phyloP scores from a whole-genome alignment of 495 filamentous ascomycete genomes.

The Penicillium manginii region DNA sequence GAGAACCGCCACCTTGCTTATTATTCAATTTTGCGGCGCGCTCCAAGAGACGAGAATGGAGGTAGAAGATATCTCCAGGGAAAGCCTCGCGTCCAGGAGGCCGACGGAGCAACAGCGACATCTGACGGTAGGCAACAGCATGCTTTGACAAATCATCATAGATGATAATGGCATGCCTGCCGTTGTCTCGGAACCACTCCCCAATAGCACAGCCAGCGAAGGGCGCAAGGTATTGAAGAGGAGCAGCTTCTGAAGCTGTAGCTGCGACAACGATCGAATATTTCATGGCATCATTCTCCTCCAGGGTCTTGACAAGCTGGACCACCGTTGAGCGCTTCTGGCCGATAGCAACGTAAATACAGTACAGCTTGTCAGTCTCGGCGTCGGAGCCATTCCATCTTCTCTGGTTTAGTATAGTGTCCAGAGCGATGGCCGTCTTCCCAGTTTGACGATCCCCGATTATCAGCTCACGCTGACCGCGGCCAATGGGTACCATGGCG shows the following conservation, averaged over 20 bases:
- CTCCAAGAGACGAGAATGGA: conserved; percentile 98
- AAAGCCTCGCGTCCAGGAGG: conserved; percentile 99
- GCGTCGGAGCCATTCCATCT: conserved; percentile 89
- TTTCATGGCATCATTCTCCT: conserved; percentile 99
- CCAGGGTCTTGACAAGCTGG: conserved; percentile 98
- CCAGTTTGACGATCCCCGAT: conserved; percentile 99
- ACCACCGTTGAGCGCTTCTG: conserved; percentile 99
- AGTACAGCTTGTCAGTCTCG: conserved; percentile 98
- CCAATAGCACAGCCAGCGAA: conserved; percentile 84
- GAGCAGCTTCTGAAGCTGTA: conserved; percentile 95
- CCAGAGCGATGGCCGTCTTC: conserved; percentile 98
- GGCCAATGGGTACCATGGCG: conserved; percentile 99
- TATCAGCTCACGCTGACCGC: conserved; percentile 99
- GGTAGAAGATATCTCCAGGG: conserved; percentile 99
- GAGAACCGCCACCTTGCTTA: conserved; percentile 89
- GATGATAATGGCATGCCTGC: conserved; percentile 90
- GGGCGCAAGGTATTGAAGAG: conserved; percentile 92
- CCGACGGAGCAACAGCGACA: conserved; percentile 98
- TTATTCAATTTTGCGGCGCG: conserved; percentile 99
- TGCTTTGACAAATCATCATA: conserved; percentile 99
- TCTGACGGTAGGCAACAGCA: conserved; percentile 99
- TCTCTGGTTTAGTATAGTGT: conserved; percentile 98
- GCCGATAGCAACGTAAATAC: conserved; percentile 97
- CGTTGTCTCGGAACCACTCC: conserved; percentile 90
- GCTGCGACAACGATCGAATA: conserved; percentile 95